Percentiles rank a stretch among this genome's conserved stretches.
Evolutionary conservation across 2,329 filamentous ascomycete species (phyloP).

Genomic region (Pseudopyrenochaeta lycopersici): DNA sequence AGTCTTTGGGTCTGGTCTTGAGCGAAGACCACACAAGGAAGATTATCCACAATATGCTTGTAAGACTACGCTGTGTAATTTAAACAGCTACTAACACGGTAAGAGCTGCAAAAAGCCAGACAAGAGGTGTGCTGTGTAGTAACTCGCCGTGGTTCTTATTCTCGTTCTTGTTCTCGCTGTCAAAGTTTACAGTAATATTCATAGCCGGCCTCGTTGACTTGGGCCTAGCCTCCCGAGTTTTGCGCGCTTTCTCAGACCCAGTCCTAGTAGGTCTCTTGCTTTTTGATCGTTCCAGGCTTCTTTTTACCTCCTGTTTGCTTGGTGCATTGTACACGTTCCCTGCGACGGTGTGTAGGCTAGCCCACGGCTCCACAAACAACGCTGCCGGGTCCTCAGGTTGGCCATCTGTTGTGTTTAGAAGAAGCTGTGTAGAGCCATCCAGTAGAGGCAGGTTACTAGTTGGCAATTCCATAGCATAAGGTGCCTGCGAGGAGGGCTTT

Average conservation of each 20-base stretch:
- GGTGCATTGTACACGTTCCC: neutral
- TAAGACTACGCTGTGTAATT: too few species aligned
- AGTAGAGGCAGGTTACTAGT: neutral
- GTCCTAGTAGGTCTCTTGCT: neutral
- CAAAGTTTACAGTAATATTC: neutral
- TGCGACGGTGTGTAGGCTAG: neutral
- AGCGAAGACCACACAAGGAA: too few species aligned
- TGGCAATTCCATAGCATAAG: neutral
- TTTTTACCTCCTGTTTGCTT: neutral
- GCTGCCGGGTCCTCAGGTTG: neutral
- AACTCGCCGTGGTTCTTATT: too few species aligned
- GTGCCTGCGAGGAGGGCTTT: neutral
- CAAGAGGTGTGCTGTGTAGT: too few species aligned
- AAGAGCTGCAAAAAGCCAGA: too few species aligned
- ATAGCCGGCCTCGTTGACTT: neutral
- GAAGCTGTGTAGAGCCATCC: slow-evolving; percentile 1
- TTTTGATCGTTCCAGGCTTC: too few species aligned
- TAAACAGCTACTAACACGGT: too few species aligned
- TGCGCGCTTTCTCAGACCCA: neutral
- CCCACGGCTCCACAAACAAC: neutral
- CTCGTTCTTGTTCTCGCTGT: neutral
- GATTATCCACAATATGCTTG: too few species aligned
- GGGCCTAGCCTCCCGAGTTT: neutral
- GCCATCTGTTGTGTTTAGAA: slow-evolving; percentile 1
- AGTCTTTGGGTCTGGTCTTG: too few species aligned